Conservation (phyloP, 1,139 yeast species). For the Blastobotrys malaysiensis region DNA sequence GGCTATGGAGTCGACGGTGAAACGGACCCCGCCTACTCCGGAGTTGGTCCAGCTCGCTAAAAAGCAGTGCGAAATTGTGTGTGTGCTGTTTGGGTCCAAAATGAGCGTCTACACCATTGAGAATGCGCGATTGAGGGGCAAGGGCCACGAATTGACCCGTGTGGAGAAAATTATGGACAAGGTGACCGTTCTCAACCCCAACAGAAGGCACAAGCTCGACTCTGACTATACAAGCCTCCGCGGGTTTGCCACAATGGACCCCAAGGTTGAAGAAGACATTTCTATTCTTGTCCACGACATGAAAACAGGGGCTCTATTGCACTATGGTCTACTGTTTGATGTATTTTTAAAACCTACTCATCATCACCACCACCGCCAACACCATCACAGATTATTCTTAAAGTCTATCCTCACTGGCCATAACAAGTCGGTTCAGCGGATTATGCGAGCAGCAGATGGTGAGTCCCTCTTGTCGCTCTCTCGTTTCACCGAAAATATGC, state of each 20-base stretch:
- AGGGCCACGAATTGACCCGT: conserved; percentile 8
- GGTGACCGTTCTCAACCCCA: background rate
- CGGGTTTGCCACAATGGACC: conserved; percentile 3
- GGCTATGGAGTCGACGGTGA: conserved; percentile 35
- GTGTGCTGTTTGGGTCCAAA: conserved; percentile 7
- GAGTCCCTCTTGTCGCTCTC: conserved; percentile 45
- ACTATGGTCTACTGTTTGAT: conserved; percentile 24
- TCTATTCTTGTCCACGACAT: conserved; percentile 47
- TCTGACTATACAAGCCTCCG: conserved; percentile 3
- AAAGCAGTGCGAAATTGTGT: conserved; percentile 10
- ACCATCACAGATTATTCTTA: background rate
- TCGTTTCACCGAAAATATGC: conserved; percentile 31
- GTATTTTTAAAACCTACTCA: background rate
- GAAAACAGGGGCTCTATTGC: conserved; percentile 43
- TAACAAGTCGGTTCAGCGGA: conserved; percentile 64
- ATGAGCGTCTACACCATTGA: conserved; percentile 10
- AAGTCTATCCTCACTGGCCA: conserved; percentile 66
- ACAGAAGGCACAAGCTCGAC: background rate
- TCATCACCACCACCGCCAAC: background rate
- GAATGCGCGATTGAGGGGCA: conserved; percentile 10
- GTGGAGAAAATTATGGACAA: conserved; percentile 1
- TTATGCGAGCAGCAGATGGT: conserved; percentile 63
- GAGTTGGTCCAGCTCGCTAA: conserved; percentile 10
- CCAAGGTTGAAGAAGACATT: conserved; percentile 18
- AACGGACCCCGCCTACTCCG: conserved; percentile 20